Evolutionary conservation across 2,329 filamentous ascomycete genomes (phyloP), one percentile per base, ranked within the genome.

Genomic region (Aureobasidium mangrovei): DNA sequence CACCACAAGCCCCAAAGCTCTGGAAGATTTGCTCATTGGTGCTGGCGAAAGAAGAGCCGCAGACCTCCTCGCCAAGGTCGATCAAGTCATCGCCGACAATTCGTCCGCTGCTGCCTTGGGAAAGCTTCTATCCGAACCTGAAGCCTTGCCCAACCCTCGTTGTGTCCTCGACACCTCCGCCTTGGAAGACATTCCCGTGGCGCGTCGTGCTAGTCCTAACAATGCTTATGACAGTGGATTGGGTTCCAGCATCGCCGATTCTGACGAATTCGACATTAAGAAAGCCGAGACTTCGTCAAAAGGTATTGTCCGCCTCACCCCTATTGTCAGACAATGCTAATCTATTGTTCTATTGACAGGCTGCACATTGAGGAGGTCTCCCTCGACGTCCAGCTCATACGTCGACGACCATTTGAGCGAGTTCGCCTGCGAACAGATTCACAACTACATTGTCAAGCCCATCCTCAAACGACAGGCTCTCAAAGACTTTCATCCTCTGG

Each of bases 161-260:
- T 71, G 75, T 61, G 65, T 72, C 59, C 65, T 74, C 45, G 65
- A 70, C 57, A 65, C 65, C 57, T 60, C 69, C 42, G 64, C 61
- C 53, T 53, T 71, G 38, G 64, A 66, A 48, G 66, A 59, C 32
- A 71, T 71, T 53, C 18, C 56, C 46, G 67, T 70, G 64, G 58
- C 63, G 69, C 57, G 68, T 68, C 65, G 56, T 46, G 77, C 77
- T 56, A 78, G 82, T 65, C 78, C 83, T 65, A 80, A 83, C 64
- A 85, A 90, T 71, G 80, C 81, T 56, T 93, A 88, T 12, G 91
- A 96, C 73, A 95, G 90, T 68, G 91, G 89, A 53, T 76, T 96
- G 59, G 91, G 91, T 51, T 86, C 88, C 41, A 95, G 90, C 40
- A 77, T 95, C 64, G 80, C 64, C 32, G 53, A 62, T 67, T 69